phyloP scores from a whole-genome alignment of 176 grass and related monocot species.

The Melocanna baccifera region DNA sequence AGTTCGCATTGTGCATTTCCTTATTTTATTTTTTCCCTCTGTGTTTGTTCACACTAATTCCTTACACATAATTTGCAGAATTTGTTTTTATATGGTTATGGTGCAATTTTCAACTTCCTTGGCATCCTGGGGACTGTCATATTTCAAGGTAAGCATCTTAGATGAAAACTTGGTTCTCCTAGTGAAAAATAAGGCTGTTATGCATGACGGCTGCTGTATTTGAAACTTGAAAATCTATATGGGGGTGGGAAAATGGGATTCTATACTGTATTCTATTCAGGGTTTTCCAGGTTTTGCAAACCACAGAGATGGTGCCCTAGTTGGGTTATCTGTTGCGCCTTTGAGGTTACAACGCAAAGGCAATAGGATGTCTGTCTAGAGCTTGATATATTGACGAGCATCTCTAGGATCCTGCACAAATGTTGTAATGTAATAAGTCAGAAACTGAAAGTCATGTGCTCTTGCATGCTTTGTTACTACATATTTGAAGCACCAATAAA shows the following conservation, averaged over 20 bases:
- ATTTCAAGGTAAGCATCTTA: constrained; percentile 69
- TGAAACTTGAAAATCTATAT: constrained; percentile 8
- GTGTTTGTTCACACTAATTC: neutral
- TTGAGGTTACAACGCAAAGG: constrained; percentile 1
- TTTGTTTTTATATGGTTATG: constrained; percentile 98
- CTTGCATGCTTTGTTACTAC: neutral
- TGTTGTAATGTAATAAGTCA: neutral
- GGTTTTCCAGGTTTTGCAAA: neutral
- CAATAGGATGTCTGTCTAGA: constrained; percentile 1
- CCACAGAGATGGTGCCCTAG: neutral
- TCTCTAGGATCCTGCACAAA: neutral
- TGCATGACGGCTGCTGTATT: neutral
- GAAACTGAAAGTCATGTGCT: neutral
- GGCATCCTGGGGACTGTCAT: constrained; percentile 81
- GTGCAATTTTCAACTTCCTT: constrained; percentile 97
- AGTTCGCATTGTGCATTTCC: neutral
- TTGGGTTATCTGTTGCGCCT: neutral
- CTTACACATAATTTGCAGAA: constrained; percentile 60
- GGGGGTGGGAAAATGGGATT: neutral
- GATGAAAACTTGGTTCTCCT: neutral
- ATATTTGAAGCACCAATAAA: neutral
- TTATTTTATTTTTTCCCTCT: neutral
- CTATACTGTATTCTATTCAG: neutral
- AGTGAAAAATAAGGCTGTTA: constrained; percentile 4
- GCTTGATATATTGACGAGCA: constrained; percentile 14